These are phyloP conservation scores for Pseudevernia furfuracea DNA, from an alignment of 495 filamentous ascomycete genomes.

Conservation along the genomic window DNA sequence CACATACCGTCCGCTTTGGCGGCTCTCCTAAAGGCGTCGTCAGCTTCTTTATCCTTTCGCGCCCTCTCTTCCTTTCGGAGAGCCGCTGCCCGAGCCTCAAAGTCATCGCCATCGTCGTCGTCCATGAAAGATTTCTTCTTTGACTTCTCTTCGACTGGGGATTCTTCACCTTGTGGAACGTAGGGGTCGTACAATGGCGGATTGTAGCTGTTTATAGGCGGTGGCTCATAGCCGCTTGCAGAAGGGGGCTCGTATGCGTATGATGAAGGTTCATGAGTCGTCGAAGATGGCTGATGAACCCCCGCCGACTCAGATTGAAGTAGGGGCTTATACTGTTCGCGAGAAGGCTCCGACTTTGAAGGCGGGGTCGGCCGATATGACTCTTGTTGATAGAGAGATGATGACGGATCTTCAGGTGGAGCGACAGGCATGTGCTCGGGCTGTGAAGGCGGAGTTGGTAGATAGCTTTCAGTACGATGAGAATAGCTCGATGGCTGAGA, in stretches of 20 bases:
- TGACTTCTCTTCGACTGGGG: constrained; percentile 44
- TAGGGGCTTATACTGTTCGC: neutral
- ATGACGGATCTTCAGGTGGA: constrained; percentile 35
- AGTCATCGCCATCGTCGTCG: constrained; percentile 57
- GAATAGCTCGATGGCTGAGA: constrained; percentile 32
- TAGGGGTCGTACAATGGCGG: constrained; percentile 34
- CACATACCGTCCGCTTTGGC: constrained; percentile 74
- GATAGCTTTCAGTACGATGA: constrained; percentile 35
- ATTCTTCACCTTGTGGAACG: constrained; percentile 28
- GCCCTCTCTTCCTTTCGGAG: constrained; percentile 48
- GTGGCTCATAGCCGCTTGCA: constrained; percentile 24
- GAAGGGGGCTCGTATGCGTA: constrained; percentile 24
- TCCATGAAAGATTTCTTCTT: constrained; percentile 79
- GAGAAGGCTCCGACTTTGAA: constrained; percentile 13
- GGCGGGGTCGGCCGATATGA: constrained; percentile 26
- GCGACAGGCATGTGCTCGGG: constrained; percentile 43
- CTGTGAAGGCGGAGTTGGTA: constrained; percentile 42
- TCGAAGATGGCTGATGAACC: constrained; percentile 2
- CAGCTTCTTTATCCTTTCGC: constrained; percentile 47
- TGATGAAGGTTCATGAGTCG: constrained; percentile 16
- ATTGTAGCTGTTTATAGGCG: constrained; percentile 22
- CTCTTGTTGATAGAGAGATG: constrained; percentile 17
- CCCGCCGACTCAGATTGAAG: neutral
- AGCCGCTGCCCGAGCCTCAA: constrained; percentile 44
- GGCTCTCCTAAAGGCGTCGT: constrained; percentile 72